Conservation (phyloP, 2,329 filamentous ascomycete genomes). For the Chrysosporium queenslandicum region DNA sequence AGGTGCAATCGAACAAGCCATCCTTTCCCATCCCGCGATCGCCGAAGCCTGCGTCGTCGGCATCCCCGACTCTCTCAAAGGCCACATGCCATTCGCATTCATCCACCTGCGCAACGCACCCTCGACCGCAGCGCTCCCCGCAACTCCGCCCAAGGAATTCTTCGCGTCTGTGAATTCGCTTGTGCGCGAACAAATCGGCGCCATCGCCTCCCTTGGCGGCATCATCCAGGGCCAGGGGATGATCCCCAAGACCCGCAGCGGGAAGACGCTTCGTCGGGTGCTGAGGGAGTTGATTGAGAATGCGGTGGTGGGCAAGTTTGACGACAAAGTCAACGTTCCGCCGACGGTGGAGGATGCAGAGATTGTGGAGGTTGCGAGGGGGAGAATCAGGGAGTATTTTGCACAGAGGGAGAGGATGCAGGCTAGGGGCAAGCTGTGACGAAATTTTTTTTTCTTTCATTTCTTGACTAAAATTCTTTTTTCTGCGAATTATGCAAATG, state of each 20-base stretch:
- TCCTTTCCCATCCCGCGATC: constrained; percentile 67
- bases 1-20: constrained; percentile 85
- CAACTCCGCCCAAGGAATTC: constrained; percentile 34
- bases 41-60: constrained; percentile 80
- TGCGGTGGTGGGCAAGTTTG: constrained; percentile 61
- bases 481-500: too few relatives aligned
- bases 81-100: constrained; percentile 86
- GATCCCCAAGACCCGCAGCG: constrained; percentile 86
- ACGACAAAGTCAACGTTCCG: constrained; percentile 62
- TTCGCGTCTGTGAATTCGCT: constrained; percentile 40
- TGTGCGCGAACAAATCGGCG: constrained; percentile 71
- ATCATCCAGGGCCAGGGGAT: constrained; percentile 76
- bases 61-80: constrained; percentile 77
- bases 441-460: background rate
- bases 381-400: constrained; percentile 68
- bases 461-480: too few relatives aligned
- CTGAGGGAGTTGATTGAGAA: constrained; percentile 77
- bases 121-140: constrained; percentile 21
- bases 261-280: constrained; percentile 77
- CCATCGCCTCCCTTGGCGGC: constrained; percentile 75
- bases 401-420: constrained; percentile 32
- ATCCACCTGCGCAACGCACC: constrained; percentile 47
- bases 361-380: constrained; percentile 64
- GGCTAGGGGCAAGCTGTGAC: constrained; percentile 38
- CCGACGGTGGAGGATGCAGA: constrained; percentile 74